Evolutionary conservation across 2,329 filamentous ascomycete genomes (phyloP).

Genomic region (Alternaria triticina): DNA sequence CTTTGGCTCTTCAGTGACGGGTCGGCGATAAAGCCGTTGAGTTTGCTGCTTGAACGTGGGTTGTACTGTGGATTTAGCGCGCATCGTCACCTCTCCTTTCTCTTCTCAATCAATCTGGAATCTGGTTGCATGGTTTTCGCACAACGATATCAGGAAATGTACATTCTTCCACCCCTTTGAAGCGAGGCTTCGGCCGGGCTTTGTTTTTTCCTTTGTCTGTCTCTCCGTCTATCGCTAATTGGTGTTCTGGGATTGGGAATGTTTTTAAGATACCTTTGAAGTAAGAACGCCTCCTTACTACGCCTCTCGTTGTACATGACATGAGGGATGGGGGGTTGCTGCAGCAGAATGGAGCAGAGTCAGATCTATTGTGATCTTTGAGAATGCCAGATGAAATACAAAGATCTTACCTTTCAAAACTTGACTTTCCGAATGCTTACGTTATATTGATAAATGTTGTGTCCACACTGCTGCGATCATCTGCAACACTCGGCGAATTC

Average conservation of each 20-base stretch:
- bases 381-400: not conserved
- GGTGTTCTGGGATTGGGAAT: not conserved
- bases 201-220: not conserved
- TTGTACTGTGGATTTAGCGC: not conserved
- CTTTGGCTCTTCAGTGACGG: constrained; percentile 43
- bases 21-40: constrained; percentile 22
- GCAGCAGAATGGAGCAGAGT: not conserved
- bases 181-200: not conserved
- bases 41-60: not conserved
- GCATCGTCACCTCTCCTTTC: not conserved
- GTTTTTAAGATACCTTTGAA: constrained; percentile 2
- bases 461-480: not conserved
- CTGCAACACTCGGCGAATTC: not conserved
- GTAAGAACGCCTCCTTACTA: not conserved
- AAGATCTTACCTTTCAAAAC: not conserved
- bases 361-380: not conserved
- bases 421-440: not conserved
- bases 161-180: not conserved
- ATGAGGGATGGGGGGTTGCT: not conserved
- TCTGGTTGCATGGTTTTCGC: constrained; percentile 1
- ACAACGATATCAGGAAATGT: constrained; percentile 2
- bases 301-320: not conserved
- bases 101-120: constrained; percentile 1
- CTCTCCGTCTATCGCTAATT: not conserved
- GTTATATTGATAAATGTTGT: not conserved